Evolutionary conservation across 2,329 filamentous ascomycete genomes (phyloP).

Genomic region (Decorospora gaudefroyi): DNA sequence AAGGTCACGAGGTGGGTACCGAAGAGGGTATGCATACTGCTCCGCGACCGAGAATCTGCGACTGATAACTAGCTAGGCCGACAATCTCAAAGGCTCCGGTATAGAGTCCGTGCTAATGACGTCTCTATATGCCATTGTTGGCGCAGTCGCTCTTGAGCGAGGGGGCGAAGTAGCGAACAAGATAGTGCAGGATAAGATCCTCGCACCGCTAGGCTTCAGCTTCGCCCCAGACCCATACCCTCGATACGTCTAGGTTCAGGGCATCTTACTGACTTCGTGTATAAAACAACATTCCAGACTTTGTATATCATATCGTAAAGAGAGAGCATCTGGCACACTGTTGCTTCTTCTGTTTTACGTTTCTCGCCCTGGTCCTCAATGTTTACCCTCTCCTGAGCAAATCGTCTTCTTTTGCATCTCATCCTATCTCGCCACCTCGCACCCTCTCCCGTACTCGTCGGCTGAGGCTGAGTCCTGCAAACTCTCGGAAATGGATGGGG

Average conservation of each 20-base stretch:
- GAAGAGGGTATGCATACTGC: slow-evolving; percentile 65
- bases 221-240: slow-evolving; percentile 27
- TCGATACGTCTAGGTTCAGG: slow-evolving; percentile 1
- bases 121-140: slow-evolving; percentile 81
- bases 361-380: neutral
- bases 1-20: slow-evolving; percentile 89
- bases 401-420: neutral
- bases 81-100: slow-evolving; percentile 74
- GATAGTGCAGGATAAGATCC: slow-evolving; percentile 75
- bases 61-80: slow-evolving; percentile 53
- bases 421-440: too few species aligned
- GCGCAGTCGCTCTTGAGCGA: slow-evolving; percentile 85
- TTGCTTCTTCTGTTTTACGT: too few species aligned
- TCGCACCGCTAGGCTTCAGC: slow-evolving; percentile 55
- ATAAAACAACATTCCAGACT: slow-evolving; percentile 8
- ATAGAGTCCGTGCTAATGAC: slow-evolving; percentile 74
- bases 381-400: neutral
- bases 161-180: slow-evolving; percentile 77
- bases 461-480: too few species aligned
- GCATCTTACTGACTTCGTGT: slow-evolving; percentile 4
- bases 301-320: slow-evolving; percentile 20
- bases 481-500: too few species aligned
- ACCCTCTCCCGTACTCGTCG: too few species aligned
- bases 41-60: too few species aligned
- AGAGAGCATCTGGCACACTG: slow-evolving; percentile 13